A percentile compares a stretch with the other conserved stretches of the same genome.
phyloP scores from a whole-genome alignment of 169 alveolate genomes.

The Perkinsus marinus region DNA sequence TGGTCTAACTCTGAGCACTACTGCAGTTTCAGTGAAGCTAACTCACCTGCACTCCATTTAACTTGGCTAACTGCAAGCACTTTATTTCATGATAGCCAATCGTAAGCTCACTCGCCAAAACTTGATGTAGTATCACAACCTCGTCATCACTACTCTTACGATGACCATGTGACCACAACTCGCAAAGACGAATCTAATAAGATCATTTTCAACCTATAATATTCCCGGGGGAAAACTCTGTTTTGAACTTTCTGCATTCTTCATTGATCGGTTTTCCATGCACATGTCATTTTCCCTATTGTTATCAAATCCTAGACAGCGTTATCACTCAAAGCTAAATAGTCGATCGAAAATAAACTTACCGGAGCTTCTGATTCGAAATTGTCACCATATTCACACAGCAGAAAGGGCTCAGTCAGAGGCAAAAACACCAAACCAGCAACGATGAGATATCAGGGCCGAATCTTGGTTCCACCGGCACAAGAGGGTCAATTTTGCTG shows the following conservation, averaged over 20 bases:
- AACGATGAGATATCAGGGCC: constrained; percentile 48
- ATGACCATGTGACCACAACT: background rate
- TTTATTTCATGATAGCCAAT: constrained; percentile 33
- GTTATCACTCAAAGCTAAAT: too few relatives aligned
- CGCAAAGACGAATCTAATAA: background rate
- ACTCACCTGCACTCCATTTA: background rate
- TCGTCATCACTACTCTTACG: constrained; percentile 13
- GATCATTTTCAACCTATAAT: too few relatives aligned
- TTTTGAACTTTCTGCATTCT: too few relatives aligned
- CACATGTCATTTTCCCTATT: too few relatives aligned
- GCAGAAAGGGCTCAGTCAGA: constrained; percentile 34
- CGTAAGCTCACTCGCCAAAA: constrained; percentile 47
- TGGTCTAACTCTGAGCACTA: too few relatives aligned
- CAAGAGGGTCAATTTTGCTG: constrained; percentile 13
- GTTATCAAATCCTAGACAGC: too few relatives aligned
- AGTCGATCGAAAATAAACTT: too few relatives aligned
- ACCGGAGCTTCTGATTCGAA: constrained; percentile 27
- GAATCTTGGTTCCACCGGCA: background rate
- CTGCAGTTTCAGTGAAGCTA: too few relatives aligned
- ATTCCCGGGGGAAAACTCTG: too few relatives aligned
- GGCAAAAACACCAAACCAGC: constrained; percentile 66
- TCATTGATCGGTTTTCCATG: too few relatives aligned
- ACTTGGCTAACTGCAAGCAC: background rate
- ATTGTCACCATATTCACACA: constrained; percentile 30
- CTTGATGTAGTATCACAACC: constrained; percentile 44